Evolutionary conservation across 768 basidiomycete species (phyloP), one percentile per base, ranked within the genome.

Genomic region (Suillus decipiens): DNA sequence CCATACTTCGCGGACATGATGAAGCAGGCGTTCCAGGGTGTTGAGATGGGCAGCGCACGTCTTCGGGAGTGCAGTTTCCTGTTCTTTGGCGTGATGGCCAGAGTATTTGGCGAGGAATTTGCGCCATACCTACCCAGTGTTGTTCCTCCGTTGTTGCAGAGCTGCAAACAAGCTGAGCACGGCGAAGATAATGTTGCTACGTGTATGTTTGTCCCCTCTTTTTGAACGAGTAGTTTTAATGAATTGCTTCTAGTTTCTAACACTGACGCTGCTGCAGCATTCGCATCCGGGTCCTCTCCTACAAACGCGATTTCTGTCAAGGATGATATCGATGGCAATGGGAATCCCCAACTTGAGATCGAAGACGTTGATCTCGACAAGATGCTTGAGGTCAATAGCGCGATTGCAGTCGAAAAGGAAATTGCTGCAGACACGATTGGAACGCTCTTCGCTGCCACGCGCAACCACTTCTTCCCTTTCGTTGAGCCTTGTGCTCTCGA

Each of bases 1-100:
- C 96, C 95, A 19, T 99, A 90, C 85, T 97, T 96, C 82, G 83
- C 88, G n/a, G 89, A 93, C 62, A 87, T 96, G 84, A 99, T 99
- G 97, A 87, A 88, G 73, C 89, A 92, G 68, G 95, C 96, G 3
- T 95, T 98, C 82, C 85, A 90, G 66, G 95, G 93, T 53, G 86
- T 95, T 62, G 87, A 90, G 65, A 86, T 94, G 77, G 92, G 92
- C 61, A 92, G 90, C 67, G 88, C 93, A 3, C 84, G 95, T 64
- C 81, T 99, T 64, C 84, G 92, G 70, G 97, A 99, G 75, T 97
- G 95, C 77, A 92, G 90, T 71, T 99, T 97, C 87, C 80, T 99
- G 67, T 98, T 98, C 87, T 99, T 99, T 70, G 94, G 95, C 61
- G 95, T 96, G 66, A 96, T 99, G 92, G 92, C 95, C n/a, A 86